Conservation (phyloP, 176 grass and related monocot species). For the Musa acuminata region DNA sequence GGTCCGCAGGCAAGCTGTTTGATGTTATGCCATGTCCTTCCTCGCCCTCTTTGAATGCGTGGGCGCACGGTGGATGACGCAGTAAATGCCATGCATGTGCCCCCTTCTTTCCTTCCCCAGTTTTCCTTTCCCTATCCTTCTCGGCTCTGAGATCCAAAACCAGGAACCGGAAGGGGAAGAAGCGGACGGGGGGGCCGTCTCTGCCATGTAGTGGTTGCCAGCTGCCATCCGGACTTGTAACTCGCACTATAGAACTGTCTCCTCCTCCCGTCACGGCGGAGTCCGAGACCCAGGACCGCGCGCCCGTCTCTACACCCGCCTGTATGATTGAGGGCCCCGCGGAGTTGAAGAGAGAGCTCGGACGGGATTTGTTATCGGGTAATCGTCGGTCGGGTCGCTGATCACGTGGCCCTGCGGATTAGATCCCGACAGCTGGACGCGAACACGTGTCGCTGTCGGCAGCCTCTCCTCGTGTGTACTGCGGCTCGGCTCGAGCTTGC, state of each 20-base stretch:
- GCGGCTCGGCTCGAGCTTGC: background rate
- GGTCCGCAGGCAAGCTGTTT: background rate
- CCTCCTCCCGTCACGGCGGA: background rate
- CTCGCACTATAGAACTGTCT: background rate
- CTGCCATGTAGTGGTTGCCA: background rate
- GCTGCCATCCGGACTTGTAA: slow-evolving; percentile 4
- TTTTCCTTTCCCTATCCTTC: background rate
- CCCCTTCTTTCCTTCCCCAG: background rate
- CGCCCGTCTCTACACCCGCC: accelerated
- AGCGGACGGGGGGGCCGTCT: too few relatives aligned
- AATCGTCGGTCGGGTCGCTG: background rate
- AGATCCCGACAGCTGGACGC: background rate
- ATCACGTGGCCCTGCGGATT: background rate
- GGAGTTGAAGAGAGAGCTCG: too few relatives aligned
- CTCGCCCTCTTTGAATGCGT: background rate
- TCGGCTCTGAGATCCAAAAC: background rate
- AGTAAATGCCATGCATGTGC: slow-evolving; percentile 1
- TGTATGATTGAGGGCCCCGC: background rate
- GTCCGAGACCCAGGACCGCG: accelerated
- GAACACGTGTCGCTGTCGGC: background rate
- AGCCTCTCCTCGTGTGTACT: background rate
- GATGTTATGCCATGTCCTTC: background rate
- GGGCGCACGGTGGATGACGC: background rate
- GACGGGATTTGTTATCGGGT: accelerated
- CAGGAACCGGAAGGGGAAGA: background rate